Evolutionary conservation across 2,329 filamentous ascomycete genomes (phyloP).

Genomic region (Fusarium incarnatum): DNA sequence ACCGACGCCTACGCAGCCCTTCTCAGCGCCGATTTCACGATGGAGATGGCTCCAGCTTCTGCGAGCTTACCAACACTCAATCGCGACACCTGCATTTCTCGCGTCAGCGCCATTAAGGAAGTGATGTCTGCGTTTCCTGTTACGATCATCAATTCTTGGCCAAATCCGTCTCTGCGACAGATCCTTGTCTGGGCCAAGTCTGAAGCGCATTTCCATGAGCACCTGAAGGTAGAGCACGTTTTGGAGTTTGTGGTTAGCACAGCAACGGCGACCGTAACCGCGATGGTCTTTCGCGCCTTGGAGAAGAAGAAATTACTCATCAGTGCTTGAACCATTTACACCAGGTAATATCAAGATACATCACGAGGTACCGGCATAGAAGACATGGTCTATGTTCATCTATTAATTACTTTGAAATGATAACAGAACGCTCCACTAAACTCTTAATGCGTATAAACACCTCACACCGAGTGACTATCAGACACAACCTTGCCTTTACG

Average conservation of each 20-base stretch:
- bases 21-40: neutral
- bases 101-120: neutral
- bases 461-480: neutral
- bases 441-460: accelerated
- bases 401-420: no score
- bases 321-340: neutral
- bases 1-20: neutral
- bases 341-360: no score
- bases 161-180: neutral
- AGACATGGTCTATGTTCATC: no score
- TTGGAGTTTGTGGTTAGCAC: neutral
- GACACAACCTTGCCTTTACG: neutral
- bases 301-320: neutral
- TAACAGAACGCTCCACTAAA: neutral
- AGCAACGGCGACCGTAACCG: neutral
- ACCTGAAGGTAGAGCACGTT: neutral
- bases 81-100: neutral
- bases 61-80: neutral
- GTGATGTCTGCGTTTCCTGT: neutral
- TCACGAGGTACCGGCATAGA: no score
- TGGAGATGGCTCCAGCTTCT: neutral
- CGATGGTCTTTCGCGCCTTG: neutral
- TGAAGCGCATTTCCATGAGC: neutral
- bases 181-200: neutral
- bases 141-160: neutral